phyloP scores from a whole-genome alignment of 441 rosid genomes.

The Bocquillonia castaneifolia region DNA sequence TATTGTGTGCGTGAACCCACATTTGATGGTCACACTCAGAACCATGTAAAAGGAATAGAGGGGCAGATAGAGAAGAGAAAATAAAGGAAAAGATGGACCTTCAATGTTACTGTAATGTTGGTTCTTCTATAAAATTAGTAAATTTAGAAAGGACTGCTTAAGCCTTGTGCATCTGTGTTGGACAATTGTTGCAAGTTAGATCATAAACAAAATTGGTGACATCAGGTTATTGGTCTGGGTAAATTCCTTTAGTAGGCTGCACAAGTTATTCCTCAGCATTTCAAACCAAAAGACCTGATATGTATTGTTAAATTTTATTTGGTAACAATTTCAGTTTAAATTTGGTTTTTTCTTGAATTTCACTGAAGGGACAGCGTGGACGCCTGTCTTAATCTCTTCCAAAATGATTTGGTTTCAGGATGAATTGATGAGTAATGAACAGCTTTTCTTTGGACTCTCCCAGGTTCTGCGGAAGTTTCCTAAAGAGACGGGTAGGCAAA shows the following conservation, averaged over 20 bases:
- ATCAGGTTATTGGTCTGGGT: slow-evolving; percentile 6
- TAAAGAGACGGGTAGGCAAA: slow-evolving; percentile 78
- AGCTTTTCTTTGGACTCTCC: slow-evolving; percentile 91
- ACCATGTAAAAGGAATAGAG: not conserved
- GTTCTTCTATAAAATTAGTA: not conserved
- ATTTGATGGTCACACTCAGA: not conserved
- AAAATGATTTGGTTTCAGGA: slow-evolving; percentile 51
- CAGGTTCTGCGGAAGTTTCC: slow-evolving; percentile 96
- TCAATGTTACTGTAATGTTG: not conserved
- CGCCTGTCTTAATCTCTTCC: slow-evolving; percentile 12
- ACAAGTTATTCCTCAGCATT: slow-evolving; percentile 8
- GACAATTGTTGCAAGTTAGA: not conserved
- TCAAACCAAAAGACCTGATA: not conserved
- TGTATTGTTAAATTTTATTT: not conserved
- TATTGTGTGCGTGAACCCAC: not conserved
- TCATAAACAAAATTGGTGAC: not conserved
- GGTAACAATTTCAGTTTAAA: not conserved
- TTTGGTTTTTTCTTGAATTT: slow-evolving; percentile 14
- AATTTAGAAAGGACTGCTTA: not conserved
- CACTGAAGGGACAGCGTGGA: slow-evolving; percentile 11
- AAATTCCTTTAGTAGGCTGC: slow-evolving; percentile 5
- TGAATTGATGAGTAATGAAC: slow-evolving; percentile 93
- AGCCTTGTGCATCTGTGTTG: not conserved
- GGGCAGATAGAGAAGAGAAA: not conserved
- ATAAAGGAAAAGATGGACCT: not conserved